Evolutionary conservation across 306 rosid genomes (phyloP).

Genomic region (Lathyrus aphaca): DNA sequence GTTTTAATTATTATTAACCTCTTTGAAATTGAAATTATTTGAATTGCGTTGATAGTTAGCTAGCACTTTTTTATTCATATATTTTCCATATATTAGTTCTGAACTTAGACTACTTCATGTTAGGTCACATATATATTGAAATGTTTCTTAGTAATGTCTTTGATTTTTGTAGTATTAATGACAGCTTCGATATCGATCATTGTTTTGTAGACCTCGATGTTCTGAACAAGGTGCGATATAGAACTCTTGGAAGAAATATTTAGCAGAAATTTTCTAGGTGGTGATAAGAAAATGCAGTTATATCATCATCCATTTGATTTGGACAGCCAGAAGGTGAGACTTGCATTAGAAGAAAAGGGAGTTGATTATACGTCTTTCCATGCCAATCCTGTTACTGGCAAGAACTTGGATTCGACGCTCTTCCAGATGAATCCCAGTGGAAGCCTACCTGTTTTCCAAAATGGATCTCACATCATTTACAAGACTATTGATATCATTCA

Average conservation of each 20-base stretch:
- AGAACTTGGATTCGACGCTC: constrained; percentile 79
- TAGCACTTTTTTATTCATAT: neutral
- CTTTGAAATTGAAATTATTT: constrained; percentile 3
- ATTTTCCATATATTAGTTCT: neutral
- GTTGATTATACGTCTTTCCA: constrained; percentile 89
- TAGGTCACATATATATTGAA: neutral
- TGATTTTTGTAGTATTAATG: constrained; percentile 3
- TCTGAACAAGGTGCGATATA: constrained; percentile 32
- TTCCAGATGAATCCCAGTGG: constrained; percentile 78
- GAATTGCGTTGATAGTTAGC: neutral
- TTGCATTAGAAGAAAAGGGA: constrained; percentile 87
- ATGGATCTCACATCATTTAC: constrained; percentile 79
- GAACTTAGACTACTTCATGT: neutral
- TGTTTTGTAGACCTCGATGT: constrained; percentile 44
- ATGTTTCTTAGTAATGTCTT: constrained; percentile 4
- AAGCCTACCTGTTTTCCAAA: constrained; percentile 84
- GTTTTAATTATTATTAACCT: neutral
- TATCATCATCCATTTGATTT: constrained; percentile 92
- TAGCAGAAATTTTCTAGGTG: constrained; percentile 28
- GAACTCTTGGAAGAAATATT: constrained; percentile 18
- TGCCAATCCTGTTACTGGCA: constrained; percentile 88
- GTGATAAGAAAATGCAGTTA: constrained; percentile 71
- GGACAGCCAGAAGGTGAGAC: constrained; percentile 90
- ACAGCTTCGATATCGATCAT: constrained; percentile 28
- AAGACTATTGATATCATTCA: constrained; percentile 79